These are phyloP conservation scores for Fraxinus quadrangulata DNA, from an alignment of 257 asterid genomes.

Conservation along the genomic window DNA sequence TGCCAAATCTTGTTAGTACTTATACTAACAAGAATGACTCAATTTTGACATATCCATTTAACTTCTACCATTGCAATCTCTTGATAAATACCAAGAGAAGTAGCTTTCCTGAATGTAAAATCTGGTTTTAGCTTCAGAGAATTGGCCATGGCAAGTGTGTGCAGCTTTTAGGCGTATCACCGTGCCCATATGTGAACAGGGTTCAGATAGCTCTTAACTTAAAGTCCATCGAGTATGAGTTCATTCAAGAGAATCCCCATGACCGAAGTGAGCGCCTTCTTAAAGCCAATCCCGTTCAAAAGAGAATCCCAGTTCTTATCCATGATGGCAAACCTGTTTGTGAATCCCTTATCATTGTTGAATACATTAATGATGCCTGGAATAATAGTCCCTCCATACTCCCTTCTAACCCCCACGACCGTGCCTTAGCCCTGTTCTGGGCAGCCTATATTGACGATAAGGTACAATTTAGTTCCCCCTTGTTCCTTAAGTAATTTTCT, in stretches of 20 bases:
- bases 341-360: slow-evolving; percentile 49
- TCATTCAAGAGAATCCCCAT: slow-evolving; percentile 24
- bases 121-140: background rate
- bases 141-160: slow-evolving; percentile 15
- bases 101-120: background rate
- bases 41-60: background rate
- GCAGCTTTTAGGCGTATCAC: slow-evolving; percentile 44
- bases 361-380: slow-evolving; percentile 55
- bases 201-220: slow-evolving; percentile 22
- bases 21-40: background rate
- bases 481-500: too few species aligned
- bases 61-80: background rate
- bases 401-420: slow-evolving; percentile 48
- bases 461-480: slow-evolving; percentile 11
- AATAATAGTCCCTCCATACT: slow-evolving; percentile 39
- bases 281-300: slow-evolving; percentile 42
- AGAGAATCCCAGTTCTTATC: slow-evolving; percentile 53
- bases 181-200: slow-evolving; percentile 40
- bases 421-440: slow-evolving; percentile 55
- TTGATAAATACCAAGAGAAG: background rate
- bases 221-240: slow-evolving; percentile 27
- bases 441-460: slow-evolving; percentile 38
- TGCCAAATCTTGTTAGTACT: background rate
- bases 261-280: slow-evolving; percentile 45
- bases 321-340: slow-evolving; percentile 39